Evolutionary conservation across 139 green algal species (phyloP), one percentile per base, ranked within the genome.

Genomic region (Tetratostichococcus sp.): DNA sequence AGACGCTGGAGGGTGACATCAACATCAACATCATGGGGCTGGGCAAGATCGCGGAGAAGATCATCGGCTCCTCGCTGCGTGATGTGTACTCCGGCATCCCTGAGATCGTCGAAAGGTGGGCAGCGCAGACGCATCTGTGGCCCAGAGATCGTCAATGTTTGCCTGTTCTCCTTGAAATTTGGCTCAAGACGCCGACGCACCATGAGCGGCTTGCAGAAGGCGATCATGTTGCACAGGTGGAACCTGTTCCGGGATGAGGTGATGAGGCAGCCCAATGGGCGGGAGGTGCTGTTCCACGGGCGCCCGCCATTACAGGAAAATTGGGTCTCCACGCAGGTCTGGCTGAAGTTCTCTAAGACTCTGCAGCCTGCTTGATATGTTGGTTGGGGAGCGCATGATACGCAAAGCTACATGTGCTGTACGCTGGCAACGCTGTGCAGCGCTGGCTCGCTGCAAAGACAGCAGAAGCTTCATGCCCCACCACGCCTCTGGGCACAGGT

Each of bases 21-120:
- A 35, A 59, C 1, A 50, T 76, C 58, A 59, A 28, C 58, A 43
- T 76, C 22, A 19, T 70, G 3, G 65, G 65, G 25, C 26, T 68
- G 4, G 58, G 67, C 28, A n/a, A 5, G 22, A 73, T 87, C 5
- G 78, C 85, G 22, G 72, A 86, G 70, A n/a, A 43, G 17, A 76
- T 79, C 22, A 69, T 87, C 21, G 70, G 71, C 32, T 76, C 82
- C 71, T 74, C n/a, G 28, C 75, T 87, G 43, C 1, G 34, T 0
- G 80, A 84, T 21, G 76, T 78, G 8, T 84, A 84, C 71, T 35
- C 30, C 23, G 35, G n/a, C 33, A 43, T 87, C 35, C 82, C 82
- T 4, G 35, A 65, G 33, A 76, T 87, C 62, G 75, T 86, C 50
- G 33, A 59, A 34, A 70, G 71, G 35, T 76, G 30, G 26, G 30